Percentiles rank a stretch among this genome's conserved stretches.
These are phyloP conservation scores for Cladophialophora exuberans DNA, from an alignment of 2,329 filamentous ascomycete genomes.

Conservation along the genomic window DNA sequence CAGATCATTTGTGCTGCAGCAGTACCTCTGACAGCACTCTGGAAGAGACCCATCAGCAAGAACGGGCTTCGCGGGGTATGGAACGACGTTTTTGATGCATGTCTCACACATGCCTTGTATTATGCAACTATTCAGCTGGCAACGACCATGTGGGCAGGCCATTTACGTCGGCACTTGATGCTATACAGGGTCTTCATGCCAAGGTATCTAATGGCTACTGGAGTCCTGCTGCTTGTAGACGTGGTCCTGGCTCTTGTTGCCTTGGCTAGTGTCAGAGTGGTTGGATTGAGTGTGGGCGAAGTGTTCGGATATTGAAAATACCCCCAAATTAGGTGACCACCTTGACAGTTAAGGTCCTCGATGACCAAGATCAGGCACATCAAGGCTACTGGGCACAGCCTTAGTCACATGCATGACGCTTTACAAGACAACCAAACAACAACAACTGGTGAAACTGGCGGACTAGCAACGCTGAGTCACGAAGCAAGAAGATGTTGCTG, in stretches of 20 bases:
- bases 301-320: slow-evolving; percentile 78
- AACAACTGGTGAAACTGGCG: not conserved
- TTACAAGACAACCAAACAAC: slow-evolving; percentile 1
- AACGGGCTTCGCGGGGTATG: slow-evolving; percentile 53
- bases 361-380: not conserved
- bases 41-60: slow-evolving; percentile 83
- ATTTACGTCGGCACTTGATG: slow-evolving; percentile 90
- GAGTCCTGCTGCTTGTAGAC: slow-evolving; percentile 75
- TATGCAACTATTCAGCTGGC: slow-evolving; percentile 82
- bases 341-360: slow-evolving; percentile 6
- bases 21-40: slow-evolving; percentile 80
- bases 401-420: not conserved
- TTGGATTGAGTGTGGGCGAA: slow-evolving; percentile 77
- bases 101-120: slow-evolving; percentile 77
- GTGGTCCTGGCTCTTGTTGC: slow-evolving; percentile 70
- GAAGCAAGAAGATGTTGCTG: not conserved
- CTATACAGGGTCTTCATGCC: slow-evolving; percentile 92
- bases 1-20: slow-evolving; percentile 81
- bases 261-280: slow-evolving; percentile 74
- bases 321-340: not conserved
- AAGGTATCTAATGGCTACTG: slow-evolving; percentile 80
- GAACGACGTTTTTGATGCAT: slow-evolving; percentile 65
- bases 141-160: slow-evolving; percentile 87
- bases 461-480: slow-evolving; percentile 17
- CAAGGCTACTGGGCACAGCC: not conserved